These are phyloP conservation scores for Rubus idaeus DNA, from an alignment of 306 rosid species.

Conservation along the genomic window DNA sequence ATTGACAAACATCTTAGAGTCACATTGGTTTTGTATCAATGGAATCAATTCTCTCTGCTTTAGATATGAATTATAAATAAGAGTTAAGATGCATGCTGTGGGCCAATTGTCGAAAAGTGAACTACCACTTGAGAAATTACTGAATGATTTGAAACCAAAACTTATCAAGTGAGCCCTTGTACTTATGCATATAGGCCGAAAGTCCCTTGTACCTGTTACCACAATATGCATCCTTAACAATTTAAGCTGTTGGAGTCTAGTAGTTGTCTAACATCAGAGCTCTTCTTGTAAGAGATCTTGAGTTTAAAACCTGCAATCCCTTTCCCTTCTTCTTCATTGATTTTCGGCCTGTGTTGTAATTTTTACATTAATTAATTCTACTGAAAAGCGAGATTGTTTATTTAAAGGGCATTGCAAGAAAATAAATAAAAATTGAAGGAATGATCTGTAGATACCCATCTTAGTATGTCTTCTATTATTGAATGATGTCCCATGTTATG, in stretches of 20 bases:
- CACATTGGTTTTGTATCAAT: neutral
- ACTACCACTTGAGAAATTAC: neutral
- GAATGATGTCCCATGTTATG: conserved; percentile 21
- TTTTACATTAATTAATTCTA: neutral
- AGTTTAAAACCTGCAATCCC: neutral
- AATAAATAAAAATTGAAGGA: neutral
- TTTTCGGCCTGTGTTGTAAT: neutral
- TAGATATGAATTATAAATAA: neutral
- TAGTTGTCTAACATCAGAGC: neutral
- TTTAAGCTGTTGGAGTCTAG: neutral
- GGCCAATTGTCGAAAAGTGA: neutral
- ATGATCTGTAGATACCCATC: neutral
- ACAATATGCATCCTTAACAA: neutral
- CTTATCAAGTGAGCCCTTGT: neutral
- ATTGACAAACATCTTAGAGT: neutral
- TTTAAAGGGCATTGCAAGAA: neutral
- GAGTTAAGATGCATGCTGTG: neutral
- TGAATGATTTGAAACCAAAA: neutral
- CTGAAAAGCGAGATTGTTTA: neutral
- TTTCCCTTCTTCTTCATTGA: neutral
- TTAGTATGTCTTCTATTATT: neutral
- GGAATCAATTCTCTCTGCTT: neutral
- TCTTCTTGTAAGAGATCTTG: neutral
- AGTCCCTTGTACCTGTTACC: neutral
- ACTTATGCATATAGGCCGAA: neutral